These are phyloP conservation scores for Euphorbia schlechtendalii DNA, from an alignment of 441 rosid species.

Conservation along the genomic window DNA sequence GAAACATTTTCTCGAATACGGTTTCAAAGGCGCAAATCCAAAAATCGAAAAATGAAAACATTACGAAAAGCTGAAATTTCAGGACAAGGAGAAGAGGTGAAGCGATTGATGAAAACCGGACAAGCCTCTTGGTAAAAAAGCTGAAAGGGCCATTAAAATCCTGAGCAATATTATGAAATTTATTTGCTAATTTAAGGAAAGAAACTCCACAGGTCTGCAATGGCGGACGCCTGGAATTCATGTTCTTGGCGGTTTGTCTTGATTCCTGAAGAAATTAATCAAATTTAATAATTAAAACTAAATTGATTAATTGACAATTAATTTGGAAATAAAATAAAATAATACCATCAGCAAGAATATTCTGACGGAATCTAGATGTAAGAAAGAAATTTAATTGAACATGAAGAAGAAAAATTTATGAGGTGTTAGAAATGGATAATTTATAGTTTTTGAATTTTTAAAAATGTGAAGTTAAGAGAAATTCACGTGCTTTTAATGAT, in stretches of 20 bases:
- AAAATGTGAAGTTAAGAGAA: background rate
- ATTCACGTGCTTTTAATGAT: background rate
- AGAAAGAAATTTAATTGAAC: background rate
- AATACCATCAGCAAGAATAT: slow-evolving; percentile 5
- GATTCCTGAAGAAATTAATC: slow-evolving; percentile 28
- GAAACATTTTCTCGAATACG: slow-evolving; percentile 36
- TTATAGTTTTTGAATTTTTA: background rate
- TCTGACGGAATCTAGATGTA: slow-evolving; percentile 3
- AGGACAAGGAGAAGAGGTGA: slow-evolving; percentile 26
- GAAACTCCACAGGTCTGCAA: slow-evolving; percentile 47
- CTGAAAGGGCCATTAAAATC: slow-evolving; percentile 30
- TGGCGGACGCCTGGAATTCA: slow-evolving; percentile 45
- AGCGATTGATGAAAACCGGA: slow-evolving; percentile 14
- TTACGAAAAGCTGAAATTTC: slow-evolving; percentile 28
- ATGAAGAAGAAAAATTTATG: background rate
- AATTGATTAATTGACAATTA: background rate
- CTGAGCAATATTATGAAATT: slow-evolving; percentile 29
- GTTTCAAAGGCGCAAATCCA: slow-evolving; percentile 39
- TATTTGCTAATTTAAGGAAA: slow-evolving; percentile 28
- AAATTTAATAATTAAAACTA: background rate
- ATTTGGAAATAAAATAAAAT: background rate
- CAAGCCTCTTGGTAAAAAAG: slow-evolving; percentile 19
- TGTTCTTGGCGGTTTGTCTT: slow-evolving; percentile 8
- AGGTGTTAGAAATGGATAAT: background rate
- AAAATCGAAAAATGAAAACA: slow-evolving; percentile 39